Evolutionary conservation across 768 basidiomycete genomes (phyloP).

Genomic region (Suillus lakei): DNA sequence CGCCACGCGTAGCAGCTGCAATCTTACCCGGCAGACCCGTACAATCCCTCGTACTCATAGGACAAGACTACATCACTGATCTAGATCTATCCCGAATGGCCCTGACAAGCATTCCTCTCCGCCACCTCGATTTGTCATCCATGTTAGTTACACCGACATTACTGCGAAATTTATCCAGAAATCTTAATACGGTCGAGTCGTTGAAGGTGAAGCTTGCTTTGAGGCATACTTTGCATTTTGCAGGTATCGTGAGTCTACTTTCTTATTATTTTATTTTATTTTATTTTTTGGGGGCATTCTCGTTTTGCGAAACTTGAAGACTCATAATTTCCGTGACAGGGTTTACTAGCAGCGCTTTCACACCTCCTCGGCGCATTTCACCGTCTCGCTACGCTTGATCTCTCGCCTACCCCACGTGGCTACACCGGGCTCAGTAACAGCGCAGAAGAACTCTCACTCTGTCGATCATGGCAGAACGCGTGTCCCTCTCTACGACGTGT

Average conservation of each 20-base stretch:
- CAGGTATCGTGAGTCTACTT: conserved; percentile 62
- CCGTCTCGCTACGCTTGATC: conserved; percentile 55
- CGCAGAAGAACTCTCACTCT: conserved; percentile 55
- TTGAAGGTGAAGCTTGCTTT: conserved; percentile 63
- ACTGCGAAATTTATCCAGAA: conserved; percentile 57
- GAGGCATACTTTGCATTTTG: conserved; percentile 67
- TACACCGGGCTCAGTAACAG: conserved; percentile 41
- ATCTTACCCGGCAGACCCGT: conserved; percentile 68
- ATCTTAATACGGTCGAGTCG: conserved; percentile 53
- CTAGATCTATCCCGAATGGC: conserved; percentile 57
- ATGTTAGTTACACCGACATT: conserved; percentile 63
- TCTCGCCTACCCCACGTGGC: conserved; percentile 62
- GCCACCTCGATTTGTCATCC: conserved; percentile 60
- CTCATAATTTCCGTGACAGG: conserved; percentile 46
- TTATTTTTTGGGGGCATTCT: too few relatives aligned
- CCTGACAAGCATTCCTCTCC: conserved; percentile 50
- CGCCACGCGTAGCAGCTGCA: conserved; percentile 59
- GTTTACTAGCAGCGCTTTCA: conserved; percentile 62
- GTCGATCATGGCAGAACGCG: conserved; percentile 56
- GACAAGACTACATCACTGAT: conserved; percentile 59
- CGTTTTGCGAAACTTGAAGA: background rate
- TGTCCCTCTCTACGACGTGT: conserved; percentile 58
- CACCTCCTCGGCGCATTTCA: conserved; percentile 57
- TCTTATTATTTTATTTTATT: conserved; percentile 13
- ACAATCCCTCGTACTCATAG: conserved; percentile 57